These are phyloP conservation scores for Corymbia maculata DNA, from an alignment of 345 rosid genomes.

Conservation along the genomic window DNA sequence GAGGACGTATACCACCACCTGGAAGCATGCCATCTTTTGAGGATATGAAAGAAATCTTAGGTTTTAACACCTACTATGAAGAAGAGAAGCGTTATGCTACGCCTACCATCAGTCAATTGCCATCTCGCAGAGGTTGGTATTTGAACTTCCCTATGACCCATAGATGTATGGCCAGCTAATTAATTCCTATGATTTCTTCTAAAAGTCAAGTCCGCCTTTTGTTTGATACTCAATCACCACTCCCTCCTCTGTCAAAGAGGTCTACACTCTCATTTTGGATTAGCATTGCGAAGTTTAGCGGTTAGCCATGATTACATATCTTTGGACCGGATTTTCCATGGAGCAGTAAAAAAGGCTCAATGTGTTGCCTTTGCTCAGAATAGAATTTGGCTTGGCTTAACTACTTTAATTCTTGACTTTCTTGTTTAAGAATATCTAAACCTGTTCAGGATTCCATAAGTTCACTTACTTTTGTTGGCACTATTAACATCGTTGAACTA, in stretches of 20 bases:
- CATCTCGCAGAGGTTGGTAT: conserved; percentile 49
- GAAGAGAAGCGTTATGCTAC: conserved; percentile 66
- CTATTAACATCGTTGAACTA: background rate
- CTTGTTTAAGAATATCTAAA: background rate
- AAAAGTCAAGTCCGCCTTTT: background rate
- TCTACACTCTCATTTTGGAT: background rate
- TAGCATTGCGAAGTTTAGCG: background rate
- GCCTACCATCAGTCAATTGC: conserved; percentile 6
- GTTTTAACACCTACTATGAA: conserved; percentile 62
- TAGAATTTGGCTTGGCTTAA: background rate
- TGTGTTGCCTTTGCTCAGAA: background rate
- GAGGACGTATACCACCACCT: conserved; percentile 88
- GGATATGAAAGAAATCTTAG: conserved; percentile 70
- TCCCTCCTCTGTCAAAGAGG: background rate
- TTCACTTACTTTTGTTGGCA: background rate
- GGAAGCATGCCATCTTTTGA: conserved; percentile 85
- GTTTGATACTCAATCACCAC: background rate
- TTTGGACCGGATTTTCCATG: background rate
- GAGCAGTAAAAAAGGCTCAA: background rate
- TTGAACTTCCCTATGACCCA: background rate
- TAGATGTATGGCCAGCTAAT: background rate
- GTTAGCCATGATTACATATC: background rate
- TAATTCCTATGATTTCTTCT: background rate
- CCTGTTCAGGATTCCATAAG: background rate
- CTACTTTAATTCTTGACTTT: background rate